Base-by-base conservation (phyloP, 1,284 basidiomycete genomes). In the Tilletia caries region DNA sequence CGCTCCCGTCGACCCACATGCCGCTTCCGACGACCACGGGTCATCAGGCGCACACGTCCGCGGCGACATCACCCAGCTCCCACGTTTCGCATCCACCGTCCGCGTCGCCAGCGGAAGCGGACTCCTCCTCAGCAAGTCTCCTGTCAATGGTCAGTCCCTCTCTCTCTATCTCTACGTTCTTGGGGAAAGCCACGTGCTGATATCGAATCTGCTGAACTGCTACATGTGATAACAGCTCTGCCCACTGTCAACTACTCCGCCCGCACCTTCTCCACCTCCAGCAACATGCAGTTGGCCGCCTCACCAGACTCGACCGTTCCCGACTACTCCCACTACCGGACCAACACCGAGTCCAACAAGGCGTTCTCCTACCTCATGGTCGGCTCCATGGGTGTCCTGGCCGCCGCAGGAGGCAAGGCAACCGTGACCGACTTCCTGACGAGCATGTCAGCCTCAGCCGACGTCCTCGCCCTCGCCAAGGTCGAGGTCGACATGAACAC, bases 381-480 rank as follows among this genome's bases (percentile, higher is more conserved):
- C 82, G 96, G 96, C 76, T 90, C 93, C 64, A 89, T 98, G 83
- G 96, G 96, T 84, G 88, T 97, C 76, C 88, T 99, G 83, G 89
- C 92, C 75, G 96, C 96, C 69, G 92, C 92, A 25, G 92, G 90
- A 74, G 95, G 95, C 80, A 96, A 98, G 86, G 93, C 92, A 54
- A 90, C 91, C 76, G 91, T 98, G 73, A 89, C 92, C 75, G 95
- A 97, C 85, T 95, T 98, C 86, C 87, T 99, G 71, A 88, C 91
- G 79, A 95, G 93, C 76, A 95, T 99, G 92, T 88, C 92, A 70
- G 96, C 96, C 25, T 97, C 95, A 62, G 94, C 95, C 44, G 96
- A 99, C 84, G 95, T 99, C 65, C 89, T 98, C 78, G 96, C 96
- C 66, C 88, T 98, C 76, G 96, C 96, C 77, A 98, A 98, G 87